Evolutionary conservation across 768 basidiomycete genomes (phyloP), one percentile per base, ranked within the genome.

Genomic region (Pholiota conissans): DNA sequence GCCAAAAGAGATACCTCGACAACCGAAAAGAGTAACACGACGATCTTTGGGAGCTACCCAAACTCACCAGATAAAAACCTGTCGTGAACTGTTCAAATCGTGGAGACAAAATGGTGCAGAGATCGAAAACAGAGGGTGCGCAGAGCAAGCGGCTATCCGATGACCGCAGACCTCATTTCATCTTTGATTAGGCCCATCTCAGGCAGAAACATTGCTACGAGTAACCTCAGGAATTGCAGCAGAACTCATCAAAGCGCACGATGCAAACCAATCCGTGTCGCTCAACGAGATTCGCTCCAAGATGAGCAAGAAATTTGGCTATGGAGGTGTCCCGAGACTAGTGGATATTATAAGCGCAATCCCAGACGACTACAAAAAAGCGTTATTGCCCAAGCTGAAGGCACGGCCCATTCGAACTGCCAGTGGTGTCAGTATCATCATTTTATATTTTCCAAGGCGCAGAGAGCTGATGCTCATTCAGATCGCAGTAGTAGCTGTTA

Each of bases 401-500:
- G 96, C 97, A 18, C 84, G 97, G 62, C 97, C 97, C 18, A 94
- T 99, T 53, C 78, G 97, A 61, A 98, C 96, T 3, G 97, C 97
- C 7, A 96, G 94, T 73, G 96, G 97, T 57, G 95, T 95, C 65
- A 67, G 88, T 79, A 18, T 28, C 26, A 35, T 37, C 47, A 6
- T 35, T 35, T 39, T 24, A 18, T 16, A 18, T 39, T 3, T 32
- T 20, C 5, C n/a, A 26, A 26, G 22, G 11, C 5, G 16, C 20
- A 10, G n/a, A 26, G n/a, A 16, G 28, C 3, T 56, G 29, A 42
- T 32, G 29, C n/a, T 11, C 26, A 32, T 56, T 45, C 58, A 96
- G 94, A 95, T 98, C 57, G 97, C 96, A 14, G 96, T 98, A 22
- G 97, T 99, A 13, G 97, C 97, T 8, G 96, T 99, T n/a, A 99